phyloP scores from a whole-genome alignment of 139 green algal species.

The Chlorokybus atmophyticus region DNA sequence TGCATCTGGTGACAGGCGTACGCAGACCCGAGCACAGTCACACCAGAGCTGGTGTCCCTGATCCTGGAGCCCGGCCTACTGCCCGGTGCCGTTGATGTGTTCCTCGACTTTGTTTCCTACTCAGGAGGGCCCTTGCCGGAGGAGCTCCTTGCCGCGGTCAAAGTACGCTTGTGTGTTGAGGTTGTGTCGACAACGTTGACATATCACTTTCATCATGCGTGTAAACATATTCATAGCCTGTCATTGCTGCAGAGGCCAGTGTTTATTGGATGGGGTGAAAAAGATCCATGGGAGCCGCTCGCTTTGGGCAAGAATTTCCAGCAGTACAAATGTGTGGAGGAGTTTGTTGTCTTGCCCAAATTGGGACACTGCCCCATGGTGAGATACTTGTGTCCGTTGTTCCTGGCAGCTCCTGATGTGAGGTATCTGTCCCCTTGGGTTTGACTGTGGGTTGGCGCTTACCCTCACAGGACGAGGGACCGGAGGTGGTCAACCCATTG shows the following conservation, averaged over 20 bases:
- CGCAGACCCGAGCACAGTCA: constrained; percentile 54
- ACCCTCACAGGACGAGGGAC: no score
- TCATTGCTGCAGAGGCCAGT: constrained; percentile 43
- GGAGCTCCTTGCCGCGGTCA: constrained; percentile 51
- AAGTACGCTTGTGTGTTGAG: constrained; percentile 4
- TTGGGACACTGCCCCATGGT: no score
- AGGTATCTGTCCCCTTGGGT: no score
- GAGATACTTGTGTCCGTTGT: no score
- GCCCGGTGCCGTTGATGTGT: constrained; percentile 76
- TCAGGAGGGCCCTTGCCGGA: constrained; percentile 76
- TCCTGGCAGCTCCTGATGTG: no score
- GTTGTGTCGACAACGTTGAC: constrained; percentile 2
- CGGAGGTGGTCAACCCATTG: no score
- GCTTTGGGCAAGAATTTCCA: constrained; percentile 40
- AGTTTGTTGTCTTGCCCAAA: no score
- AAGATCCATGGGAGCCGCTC: constrained; percentile 70
- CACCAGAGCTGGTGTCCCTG: constrained; percentile 75
- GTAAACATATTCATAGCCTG: background rate
- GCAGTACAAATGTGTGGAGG: constrained; percentile 30
- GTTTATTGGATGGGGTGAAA: constrained; percentile 71
- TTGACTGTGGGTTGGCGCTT: no score
- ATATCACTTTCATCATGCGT: background rate
- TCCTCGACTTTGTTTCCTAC: constrained; percentile 97
- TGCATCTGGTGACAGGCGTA: constrained; percentile 70
- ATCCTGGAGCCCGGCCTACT: constrained; percentile 79